These are phyloP conservation scores for Paradendryphiella salina DNA, from an alignment of 2,329 filamentous ascomycete genomes.

Conservation along the genomic window DNA sequence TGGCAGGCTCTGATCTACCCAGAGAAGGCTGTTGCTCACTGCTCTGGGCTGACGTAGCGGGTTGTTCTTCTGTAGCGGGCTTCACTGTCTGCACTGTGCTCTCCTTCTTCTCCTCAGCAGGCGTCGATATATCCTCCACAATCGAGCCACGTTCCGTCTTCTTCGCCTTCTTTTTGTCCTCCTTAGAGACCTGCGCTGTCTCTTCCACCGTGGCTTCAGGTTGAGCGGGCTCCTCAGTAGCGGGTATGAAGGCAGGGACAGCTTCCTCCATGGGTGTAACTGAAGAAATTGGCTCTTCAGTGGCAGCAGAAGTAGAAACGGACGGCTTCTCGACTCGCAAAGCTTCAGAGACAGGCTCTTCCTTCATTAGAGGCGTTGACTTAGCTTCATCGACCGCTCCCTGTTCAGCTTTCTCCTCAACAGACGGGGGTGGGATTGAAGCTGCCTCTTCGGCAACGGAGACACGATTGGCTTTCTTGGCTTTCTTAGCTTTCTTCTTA, in stretches of 20 bases:
- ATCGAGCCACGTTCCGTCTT: slow-evolving; percentile 25
- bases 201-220: background rate
- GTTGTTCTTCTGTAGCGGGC: too few species aligned
- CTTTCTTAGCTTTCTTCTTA: slow-evolving; percentile 40
- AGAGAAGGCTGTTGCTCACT: too few species aligned
- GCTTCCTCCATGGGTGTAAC: background rate
- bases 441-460: slow-evolving; percentile 12
- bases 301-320: background rate
- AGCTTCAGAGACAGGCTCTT: background rate
- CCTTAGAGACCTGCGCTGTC: slow-evolving; percentile 6
- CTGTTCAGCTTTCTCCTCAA: slow-evolving; percentile 13
- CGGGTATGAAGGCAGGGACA: background rate
- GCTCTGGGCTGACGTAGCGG: too few species aligned
- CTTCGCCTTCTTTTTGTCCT: slow-evolving; percentile 31
- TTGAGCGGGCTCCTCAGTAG: background rate
- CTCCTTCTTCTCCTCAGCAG: background rate
- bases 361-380: background rate
- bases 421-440: slow-evolving; percentile 3
- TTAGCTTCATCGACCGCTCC: slow-evolving; percentile 1
- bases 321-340: background rate
- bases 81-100: too few species aligned
- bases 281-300: background rate
- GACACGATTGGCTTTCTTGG: slow-evolving; percentile 23
- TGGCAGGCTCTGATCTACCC: too few species aligned
- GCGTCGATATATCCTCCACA: slow-evolving; percentile 11